phyloP scores from a whole-genome alignment of 768 basidiomycete species.

The Russula emetica region DNA sequence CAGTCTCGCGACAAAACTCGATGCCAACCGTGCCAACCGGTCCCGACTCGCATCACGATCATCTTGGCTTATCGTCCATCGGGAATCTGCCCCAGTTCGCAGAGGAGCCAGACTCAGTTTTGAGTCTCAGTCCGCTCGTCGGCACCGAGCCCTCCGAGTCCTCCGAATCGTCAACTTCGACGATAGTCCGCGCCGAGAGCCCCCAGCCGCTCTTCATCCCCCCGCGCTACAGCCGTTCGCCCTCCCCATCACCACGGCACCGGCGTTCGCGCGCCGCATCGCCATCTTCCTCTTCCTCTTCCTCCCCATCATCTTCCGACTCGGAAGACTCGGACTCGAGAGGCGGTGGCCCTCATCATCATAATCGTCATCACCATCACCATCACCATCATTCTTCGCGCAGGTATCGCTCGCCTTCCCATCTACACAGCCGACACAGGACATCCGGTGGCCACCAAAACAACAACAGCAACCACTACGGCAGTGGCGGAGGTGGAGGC shows the following conservation, averaged over 20 bases:
- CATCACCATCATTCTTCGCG: background rate
- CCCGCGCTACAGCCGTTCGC: constrained; percentile 40
- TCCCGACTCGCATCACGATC: constrained; percentile 11
- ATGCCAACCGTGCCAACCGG: constrained; percentile 16
- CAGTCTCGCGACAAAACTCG: constrained; percentile 23
- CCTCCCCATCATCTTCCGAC: constrained; percentile 12
- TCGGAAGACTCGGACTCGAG: constrained; percentile 1
- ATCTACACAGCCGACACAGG: constrained; percentile 11
- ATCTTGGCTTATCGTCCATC: constrained; percentile 7
- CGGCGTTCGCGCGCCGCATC: constrained; percentile 48
- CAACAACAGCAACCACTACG: constrained; percentile 6
- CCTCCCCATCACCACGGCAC: constrained; percentile 30
- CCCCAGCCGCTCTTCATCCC: constrained; percentile 34
- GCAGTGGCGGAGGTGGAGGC: constrained; percentile 9
- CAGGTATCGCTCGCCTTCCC: constrained; percentile 13
- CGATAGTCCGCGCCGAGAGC: constrained; percentile 30
- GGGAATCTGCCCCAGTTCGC: constrained; percentile 30
- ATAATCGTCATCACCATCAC: background rate
- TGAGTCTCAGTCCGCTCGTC: constrained; percentile 33
- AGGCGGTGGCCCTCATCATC: too few species aligned
- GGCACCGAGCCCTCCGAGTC: constrained; percentile 21
- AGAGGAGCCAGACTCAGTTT: constrained; percentile 32
- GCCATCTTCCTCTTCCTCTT: constrained; percentile 35
- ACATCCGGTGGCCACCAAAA: constrained; percentile 5
- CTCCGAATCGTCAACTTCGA: constrained; percentile 24